Percentiles rank a stretch among this genome's conserved stretches.
Evolutionary conservation across 148 eudicot genomes (phyloP).

Genomic region (Cornus kousa): DNA sequence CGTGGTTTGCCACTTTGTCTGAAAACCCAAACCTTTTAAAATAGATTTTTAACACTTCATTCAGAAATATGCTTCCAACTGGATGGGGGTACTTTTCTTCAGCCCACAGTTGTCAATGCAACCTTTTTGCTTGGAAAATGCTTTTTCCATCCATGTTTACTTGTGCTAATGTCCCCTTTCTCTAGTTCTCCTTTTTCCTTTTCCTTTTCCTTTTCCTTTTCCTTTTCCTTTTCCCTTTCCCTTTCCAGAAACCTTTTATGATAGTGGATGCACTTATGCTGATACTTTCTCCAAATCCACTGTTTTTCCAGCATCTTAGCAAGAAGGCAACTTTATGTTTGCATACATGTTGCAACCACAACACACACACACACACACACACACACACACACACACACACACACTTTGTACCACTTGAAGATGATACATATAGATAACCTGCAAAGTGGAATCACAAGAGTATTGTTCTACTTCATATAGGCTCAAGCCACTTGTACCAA

Average conservation of each 20-base stretch:
- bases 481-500: no score
- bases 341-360: not conserved
- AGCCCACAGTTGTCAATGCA: not conserved
- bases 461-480: no score
- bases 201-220: no score
- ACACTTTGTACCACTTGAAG: no score
- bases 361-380: no score
- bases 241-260: not conserved
- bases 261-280: not conserved
- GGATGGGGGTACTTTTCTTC: not conserved
- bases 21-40: not conserved
- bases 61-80: not conserved
- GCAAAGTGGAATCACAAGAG: no score
- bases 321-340: not conserved
- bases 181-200: not conserved
- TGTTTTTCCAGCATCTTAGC: not conserved
- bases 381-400: no score
- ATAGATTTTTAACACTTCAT: no score
- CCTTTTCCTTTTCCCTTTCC: no score
- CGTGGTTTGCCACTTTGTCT: not conserved
- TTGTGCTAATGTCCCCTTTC: not conserved
- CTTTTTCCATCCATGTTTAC: not conserved
- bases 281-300: no score
- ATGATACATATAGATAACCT: no score
- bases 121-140: not conserved